Evolutionary conservation across 2,329 filamentous ascomycete species (phyloP), one percentile per base, ranked within the genome.

Genomic region (Drechslera avenae): DNA sequence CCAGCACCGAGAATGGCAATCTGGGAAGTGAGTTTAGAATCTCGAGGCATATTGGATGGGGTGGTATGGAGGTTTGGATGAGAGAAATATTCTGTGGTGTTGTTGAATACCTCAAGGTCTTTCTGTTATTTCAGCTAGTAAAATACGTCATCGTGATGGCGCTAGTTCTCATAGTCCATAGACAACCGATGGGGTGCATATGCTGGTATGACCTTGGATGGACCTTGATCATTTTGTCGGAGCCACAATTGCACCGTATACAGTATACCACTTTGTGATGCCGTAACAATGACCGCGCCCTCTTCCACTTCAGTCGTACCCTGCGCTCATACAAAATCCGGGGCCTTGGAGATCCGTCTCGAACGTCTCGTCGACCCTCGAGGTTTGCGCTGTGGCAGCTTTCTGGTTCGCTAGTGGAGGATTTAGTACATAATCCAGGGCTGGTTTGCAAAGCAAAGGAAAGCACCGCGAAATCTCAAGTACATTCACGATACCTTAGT

Each of bases 1-100:
- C 62, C 62, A 7, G 62, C 62, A 39, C 62, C 60, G 41, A 63
- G 51, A 13, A 64, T 57, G 47, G 62, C 62, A 8, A 64, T 60
- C 8, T 54, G 52, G 9, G 58, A 62, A 5, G 62, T 64, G 36
- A 52, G 50, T 28, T 62, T 62, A 5, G 59, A 10, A 34, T 51
- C 40, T 37, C 46, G 39, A 31, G 56, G 35, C 55, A 60, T 63
- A 19, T 0, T 43, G 43, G 18, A 41, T 3, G 1, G 23, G 13
- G n/a, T 13, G 13, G n/a, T 13, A 4, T n/a, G 13, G 6, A 31
- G 10, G n/a, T n/a, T 21, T 8, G n/a, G 19, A 30, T 12, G 23
- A 17, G 5, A 18, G 16, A 16, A 43, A 13, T 4, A 34, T 10
- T 9, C 9, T 28, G n/a, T 36, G 26, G 17, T 39, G 31, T 36